phyloP scores from a whole-genome alignment of 73 alveolate species.

The Tetrahymena borealis region DNA sequence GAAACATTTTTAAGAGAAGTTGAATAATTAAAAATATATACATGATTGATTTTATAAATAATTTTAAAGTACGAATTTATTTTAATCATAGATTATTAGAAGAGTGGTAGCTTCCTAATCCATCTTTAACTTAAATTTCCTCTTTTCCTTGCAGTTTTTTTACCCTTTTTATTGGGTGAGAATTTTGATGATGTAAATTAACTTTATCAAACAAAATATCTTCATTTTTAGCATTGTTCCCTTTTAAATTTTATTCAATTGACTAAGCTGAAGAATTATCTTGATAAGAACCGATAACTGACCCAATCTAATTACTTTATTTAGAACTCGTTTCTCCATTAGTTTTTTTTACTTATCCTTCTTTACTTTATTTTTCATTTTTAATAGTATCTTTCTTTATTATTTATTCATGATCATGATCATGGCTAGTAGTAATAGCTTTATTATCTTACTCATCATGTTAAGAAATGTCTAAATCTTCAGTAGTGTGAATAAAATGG shows the following conservation, averaged over 20 bases:
- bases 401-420: background rate
- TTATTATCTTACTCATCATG: background rate
- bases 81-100: background rate
- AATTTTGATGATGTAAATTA: background rate
- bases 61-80: too few relatives aligned
- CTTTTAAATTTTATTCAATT: background rate
- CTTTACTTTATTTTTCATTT: background rate
- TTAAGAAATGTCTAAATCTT: background rate
- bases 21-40: too few relatives aligned
- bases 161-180: background rate
- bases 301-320: background rate
- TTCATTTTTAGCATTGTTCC: background rate
- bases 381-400: background rate
- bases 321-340: background rate
- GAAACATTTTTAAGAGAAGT: too few relatives aligned
- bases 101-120: background rate
- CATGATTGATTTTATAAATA: too few relatives aligned
- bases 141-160: background rate
- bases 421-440: background rate
- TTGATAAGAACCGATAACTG: background rate
- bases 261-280: background rate
- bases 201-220: background rate
- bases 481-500: background rate
- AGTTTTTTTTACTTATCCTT: background rate
- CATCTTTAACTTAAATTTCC: background rate